Conservation (phyloP, 768 basidiomycete genomes). For the Tremella fuciformis region DNA sequence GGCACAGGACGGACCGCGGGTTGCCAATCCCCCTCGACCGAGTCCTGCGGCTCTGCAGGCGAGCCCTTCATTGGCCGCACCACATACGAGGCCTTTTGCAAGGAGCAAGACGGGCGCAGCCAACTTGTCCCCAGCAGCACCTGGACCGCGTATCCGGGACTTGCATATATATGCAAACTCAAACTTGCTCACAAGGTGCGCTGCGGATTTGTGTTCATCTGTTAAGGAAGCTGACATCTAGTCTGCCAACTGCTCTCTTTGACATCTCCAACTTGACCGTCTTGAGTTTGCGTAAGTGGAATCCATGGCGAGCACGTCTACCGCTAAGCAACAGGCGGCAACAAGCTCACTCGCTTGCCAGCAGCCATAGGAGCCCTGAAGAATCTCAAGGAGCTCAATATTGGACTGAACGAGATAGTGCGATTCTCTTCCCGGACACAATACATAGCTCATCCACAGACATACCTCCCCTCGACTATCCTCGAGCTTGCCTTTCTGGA, state of each 20-base stretch:
- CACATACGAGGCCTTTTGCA: conserved; percentile 10
- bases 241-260: conserved; percentile 48
- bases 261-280: conserved; percentile 43
- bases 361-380: conserved; percentile 44
- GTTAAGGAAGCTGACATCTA: conserved; percentile 11
- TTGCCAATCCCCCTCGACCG: background rate
- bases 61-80: conserved; percentile 9
- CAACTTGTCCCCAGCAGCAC: background rate
- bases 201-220: background rate
- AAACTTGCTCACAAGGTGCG: conserved; percentile 30
- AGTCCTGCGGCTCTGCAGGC: conserved; percentile 6
- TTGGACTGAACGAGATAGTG: conserved; percentile 44
- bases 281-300: conserved; percentile 37
- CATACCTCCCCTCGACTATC: conserved; percentile 43
- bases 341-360: conserved; percentile 40
- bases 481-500: conserved; percentile 34
- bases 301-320: background rate
- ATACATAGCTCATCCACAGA: conserved; percentile 18
- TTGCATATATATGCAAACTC: background rate
- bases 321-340: conserved; percentile 26
- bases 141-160: background rate
- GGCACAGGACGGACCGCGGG: no score
- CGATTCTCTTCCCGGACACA: conserved; percentile 4
- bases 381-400: conserved; percentile 47
- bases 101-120: conserved; percentile 29